Evolutionary conservation across 169 alveolate genomes (phyloP), one percentile per base, ranked within the genome.

Genomic region (Theileria parva): DNA sequence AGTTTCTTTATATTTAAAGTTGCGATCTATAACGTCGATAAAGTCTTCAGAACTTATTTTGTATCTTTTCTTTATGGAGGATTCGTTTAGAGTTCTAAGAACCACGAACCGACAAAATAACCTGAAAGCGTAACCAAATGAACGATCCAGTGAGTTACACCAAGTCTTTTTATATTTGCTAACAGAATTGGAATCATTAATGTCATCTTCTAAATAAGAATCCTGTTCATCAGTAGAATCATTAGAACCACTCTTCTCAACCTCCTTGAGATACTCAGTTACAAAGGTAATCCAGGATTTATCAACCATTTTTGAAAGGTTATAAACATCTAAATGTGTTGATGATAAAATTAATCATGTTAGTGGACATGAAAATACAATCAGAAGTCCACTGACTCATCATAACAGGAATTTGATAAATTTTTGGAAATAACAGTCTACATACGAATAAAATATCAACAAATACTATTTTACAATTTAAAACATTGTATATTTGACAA

Each of bases 41-140:
- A 83, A 39, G 66, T 34, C 32, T 7, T 55, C 30, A 19, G 81
- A 69, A 7, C 72, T 51, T 19, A 83, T 30, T 65, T 27, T 67
- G 4, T 21, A 21, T 17, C 15, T 59, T 25, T 77, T 60, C 57
- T 17, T 12, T 6, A 79, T 61, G 21, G 69, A 69, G 30, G 89
- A 50, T 21, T 68, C 72, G 48, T 64, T 37, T 37, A 83, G 15
- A n/a, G 89, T 78, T 59, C 61, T 34, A 6, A 73, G 28, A 25
- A 77, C 57, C 74, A 83, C 86, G 12, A 76, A 72, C 71, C 77
- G 76, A 59, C 89, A 83, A 65, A 73, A 83, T 11, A 74, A 83
- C 86, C 77, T 81, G 51, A 83, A 83, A 27, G 89, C 78, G 72
- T 83, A 76, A 21, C 85, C 89, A 23, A 83, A 11, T 55, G 80